phyloP scores from a whole-genome alignment of 1,284 basidiomycete species.

The Rhodotorula sp. region DNA sequence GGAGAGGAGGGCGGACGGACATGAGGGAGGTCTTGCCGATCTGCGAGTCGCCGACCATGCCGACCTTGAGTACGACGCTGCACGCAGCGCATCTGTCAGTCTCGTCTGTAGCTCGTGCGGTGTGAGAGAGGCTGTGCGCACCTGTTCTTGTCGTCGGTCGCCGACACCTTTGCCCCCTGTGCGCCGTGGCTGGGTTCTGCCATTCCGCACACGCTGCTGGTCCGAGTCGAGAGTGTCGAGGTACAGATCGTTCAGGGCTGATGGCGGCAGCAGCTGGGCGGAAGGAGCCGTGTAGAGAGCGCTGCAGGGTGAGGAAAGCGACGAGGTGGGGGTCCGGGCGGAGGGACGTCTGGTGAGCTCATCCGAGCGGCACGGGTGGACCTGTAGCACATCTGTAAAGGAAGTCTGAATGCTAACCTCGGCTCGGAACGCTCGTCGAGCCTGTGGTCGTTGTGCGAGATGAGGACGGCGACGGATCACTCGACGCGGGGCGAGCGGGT shows the following conservation, averaged over 20 bases:
- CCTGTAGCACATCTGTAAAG: too few relatives aligned
- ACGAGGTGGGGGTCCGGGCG: conserved; percentile 1
- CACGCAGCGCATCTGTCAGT: neutral
- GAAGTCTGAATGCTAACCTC: neutral
- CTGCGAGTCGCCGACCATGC: conserved; percentile 98
- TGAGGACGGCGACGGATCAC: neutral
- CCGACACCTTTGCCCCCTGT: neutral
- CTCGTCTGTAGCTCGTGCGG: too few relatives aligned
- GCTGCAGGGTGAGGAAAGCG: neutral
- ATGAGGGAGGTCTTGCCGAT: conserved; percentile 98
- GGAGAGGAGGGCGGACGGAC: neutral
- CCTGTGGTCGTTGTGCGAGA: neutral
- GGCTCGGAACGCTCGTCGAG: neutral
- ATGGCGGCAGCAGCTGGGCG: neutral
- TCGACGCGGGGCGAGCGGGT: neutral
- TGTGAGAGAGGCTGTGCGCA: neutral
- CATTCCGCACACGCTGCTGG: neutral
- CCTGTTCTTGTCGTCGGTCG: conserved; percentile 29
- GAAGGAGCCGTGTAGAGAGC: neutral
- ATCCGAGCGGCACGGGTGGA: too few relatives aligned
- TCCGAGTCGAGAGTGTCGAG: neutral
- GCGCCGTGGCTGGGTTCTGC: neutral
- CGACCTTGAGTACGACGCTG: conserved; percentile 91
- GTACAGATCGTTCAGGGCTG: neutral
- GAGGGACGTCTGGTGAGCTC: too few relatives aligned